A percentile compares a stretch with the other conserved stretches of the same genome.
These are phyloP conservation scores for Boletellus deceptivus DNA, from an alignment of 1,284 basidiomycete genomes.

Conservation along the genomic window DNA sequence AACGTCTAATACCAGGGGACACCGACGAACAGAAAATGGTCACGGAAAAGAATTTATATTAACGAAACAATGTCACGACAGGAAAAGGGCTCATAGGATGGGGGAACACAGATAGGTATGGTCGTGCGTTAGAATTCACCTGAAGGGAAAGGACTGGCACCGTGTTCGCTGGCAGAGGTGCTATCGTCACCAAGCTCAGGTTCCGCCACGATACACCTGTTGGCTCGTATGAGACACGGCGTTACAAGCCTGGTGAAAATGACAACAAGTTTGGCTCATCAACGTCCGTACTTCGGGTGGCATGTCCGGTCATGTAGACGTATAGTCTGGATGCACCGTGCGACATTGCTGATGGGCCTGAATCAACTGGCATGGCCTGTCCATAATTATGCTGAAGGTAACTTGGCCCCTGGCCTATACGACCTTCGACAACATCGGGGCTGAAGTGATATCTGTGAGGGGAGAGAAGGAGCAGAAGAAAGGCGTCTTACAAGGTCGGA, in stretches of 20 bases:
- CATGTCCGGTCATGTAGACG: conserved; percentile 11
- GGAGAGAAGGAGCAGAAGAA: background rate
- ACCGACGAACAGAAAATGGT: conserved; percentile 2
- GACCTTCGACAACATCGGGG: conserved; percentile 4
- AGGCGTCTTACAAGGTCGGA: conserved; percentile 16
- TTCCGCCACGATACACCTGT: conserved; percentile 14
- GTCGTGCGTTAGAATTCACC: conserved; percentile 12
- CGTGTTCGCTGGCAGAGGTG: conserved; percentile 4
- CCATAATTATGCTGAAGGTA: conserved; percentile 9
- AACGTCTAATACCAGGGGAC: conserved; percentile 3
- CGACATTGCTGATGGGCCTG: background rate
- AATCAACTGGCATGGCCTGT: conserved; percentile 16
- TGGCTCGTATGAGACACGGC: conserved; percentile 15
- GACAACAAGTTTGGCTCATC: conserved; percentile 11
- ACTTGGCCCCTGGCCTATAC: background rate
- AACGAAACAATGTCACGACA: conserved; percentile 3
- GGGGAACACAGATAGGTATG: background rate
- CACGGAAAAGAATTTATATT: conserved; percentile 1
- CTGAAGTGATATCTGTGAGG: conserved; percentile 10
- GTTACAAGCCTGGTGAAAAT: conserved; percentile 12
- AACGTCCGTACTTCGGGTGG: background rate
- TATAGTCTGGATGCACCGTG: conserved; percentile 9
- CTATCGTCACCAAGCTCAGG: background rate
- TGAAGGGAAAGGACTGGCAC: background rate
- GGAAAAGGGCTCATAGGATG: conserved; percentile 6